These are phyloP conservation scores for Beta macrorhiza DNA, from an alignment of 179 eudicot genomes.

Conservation along the genomic window DNA sequence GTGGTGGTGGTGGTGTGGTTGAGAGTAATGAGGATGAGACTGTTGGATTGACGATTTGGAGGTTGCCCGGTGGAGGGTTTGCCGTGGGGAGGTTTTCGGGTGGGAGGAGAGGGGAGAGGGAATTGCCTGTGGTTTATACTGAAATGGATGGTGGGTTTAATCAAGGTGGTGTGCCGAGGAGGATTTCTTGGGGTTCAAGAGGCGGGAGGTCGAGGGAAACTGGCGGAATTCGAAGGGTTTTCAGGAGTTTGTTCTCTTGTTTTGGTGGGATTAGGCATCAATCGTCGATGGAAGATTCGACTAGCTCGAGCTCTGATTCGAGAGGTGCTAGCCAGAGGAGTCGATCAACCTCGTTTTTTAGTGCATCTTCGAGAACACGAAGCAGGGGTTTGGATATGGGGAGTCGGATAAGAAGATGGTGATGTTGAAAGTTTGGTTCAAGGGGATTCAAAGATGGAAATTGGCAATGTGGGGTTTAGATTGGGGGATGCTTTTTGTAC, in stretches of 20 bases:
- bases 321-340: conserved; percentile 38
- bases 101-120: conserved; percentile 59
- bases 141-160: conserved; percentile 93
- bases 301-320: conserved; percentile 51
- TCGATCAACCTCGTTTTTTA: conserved; percentile 43
- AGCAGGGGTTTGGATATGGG: conserved; percentile 41
- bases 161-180: conserved; percentile 50
- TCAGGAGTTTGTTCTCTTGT: conserved; percentile 61
- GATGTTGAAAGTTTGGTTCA: conserved; percentile 11
- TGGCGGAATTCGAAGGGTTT: conserved; percentile 36
- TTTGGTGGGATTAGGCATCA: conserved; percentile 51
- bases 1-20: conserved; percentile 10
- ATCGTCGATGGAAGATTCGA: conserved; percentile 26
- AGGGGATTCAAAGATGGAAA: neutral
- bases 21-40: conserved; percentile 38
- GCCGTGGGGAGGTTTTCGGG: conserved; percentile 52
- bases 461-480: neutral
- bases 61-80: conserved; percentile 51
- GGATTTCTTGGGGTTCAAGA: conserved; percentile 46
- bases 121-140: conserved; percentile 81
- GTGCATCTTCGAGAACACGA: conserved; percentile 41
- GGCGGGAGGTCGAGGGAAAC: conserved; percentile 36
- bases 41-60: conserved; percentile 50
- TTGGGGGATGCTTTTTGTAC: conserved; percentile 23
- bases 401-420: conserved; percentile 49